These are phyloP conservation scores for Cynara cardunculus DNA, from an alignment of 129 eudicot species.

Conservation along the genomic window DNA sequence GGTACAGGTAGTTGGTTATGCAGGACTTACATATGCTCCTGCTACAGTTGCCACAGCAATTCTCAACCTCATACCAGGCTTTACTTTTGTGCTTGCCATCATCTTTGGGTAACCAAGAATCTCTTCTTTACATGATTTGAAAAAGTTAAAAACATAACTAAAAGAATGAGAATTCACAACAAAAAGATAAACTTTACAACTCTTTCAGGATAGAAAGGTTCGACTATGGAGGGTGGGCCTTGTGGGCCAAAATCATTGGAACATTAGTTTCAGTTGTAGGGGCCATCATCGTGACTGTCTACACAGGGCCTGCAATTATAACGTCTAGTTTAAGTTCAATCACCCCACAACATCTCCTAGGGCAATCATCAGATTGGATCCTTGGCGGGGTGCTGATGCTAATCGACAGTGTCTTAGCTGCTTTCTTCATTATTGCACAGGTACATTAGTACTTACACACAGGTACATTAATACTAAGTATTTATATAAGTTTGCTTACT, in stretches of 20 bases:
- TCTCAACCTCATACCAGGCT: conserved; percentile 57
- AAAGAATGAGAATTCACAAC: background rate
- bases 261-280: conserved; percentile 34
- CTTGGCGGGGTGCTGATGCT: conserved; percentile 42
- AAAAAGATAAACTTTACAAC: background rate
- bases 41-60: conserved; percentile 52
- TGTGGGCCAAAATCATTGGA: conserved; percentile 36
- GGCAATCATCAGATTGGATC: conserved; percentile 23
- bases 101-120: conserved; percentile 41
- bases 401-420: conserved; percentile 24
- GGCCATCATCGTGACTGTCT: conserved; percentile 38
- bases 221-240: conserved; percentile 37
- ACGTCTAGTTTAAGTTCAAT: conserved; percentile 12
- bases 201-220: conserved; percentile 61
- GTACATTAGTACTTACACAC: conserved; percentile 16
- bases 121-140: background rate
- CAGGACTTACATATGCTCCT: conserved; percentile 46
- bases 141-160: background rate
- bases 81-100: conserved; percentile 60
- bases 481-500: conserved; percentile 1
- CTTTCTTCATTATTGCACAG: conserved; percentile 38
- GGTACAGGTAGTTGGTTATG: conserved; percentile 50
- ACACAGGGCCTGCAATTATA: conserved; percentile 38
- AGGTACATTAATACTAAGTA: background rate
- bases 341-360: conserved; percentile 4